Conservation (phyloP, 2,329 filamentous ascomycete genomes). For the Apiospora koreana region DNA sequence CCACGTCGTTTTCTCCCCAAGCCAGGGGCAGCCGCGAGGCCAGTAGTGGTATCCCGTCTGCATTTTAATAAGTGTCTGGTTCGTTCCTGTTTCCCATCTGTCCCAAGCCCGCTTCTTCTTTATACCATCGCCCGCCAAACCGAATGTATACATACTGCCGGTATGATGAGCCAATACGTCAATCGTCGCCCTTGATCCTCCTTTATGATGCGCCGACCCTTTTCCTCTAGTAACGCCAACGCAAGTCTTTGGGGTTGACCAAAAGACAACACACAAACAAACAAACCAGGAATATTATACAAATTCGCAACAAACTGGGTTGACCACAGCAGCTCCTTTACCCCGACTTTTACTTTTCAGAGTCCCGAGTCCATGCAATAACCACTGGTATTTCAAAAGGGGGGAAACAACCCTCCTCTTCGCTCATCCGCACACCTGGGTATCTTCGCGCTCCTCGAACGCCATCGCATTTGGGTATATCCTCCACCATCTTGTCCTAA, state of each 20-base stretch:
- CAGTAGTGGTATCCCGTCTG: not conserved
- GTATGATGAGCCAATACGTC: not conserved
- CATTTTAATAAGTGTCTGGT: not conserved
- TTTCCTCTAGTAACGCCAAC: not conserved
- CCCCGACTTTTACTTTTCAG: not conserved
- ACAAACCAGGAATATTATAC: not conserved
- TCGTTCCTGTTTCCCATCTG: not conserved
- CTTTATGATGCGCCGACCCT: not conserved
- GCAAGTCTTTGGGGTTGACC: not conserved
- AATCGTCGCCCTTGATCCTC: not conserved
- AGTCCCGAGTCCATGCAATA: not conserved
- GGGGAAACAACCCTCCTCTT: not conserved
- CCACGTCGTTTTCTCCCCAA: too few relatives aligned
- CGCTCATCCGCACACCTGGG: slow-evolving; percentile 4
- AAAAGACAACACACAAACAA: not conserved
- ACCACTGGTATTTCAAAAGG: not conserved
- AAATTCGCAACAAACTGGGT: not conserved
- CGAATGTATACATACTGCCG: not conserved
- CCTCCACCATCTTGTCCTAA: not conserved
- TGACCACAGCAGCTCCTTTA: not conserved
- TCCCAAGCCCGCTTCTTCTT: not conserved
- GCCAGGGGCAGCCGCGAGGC: not conserved
- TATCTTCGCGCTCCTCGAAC: slow-evolving; percentile 10
- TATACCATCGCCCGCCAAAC: not conserved
- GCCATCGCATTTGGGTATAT: slow-evolving; percentile 10